Evolutionary conservation across 495 filamentous ascomycete species (phyloP).

Genomic region (Neurospora tetrasperma): DNA sequence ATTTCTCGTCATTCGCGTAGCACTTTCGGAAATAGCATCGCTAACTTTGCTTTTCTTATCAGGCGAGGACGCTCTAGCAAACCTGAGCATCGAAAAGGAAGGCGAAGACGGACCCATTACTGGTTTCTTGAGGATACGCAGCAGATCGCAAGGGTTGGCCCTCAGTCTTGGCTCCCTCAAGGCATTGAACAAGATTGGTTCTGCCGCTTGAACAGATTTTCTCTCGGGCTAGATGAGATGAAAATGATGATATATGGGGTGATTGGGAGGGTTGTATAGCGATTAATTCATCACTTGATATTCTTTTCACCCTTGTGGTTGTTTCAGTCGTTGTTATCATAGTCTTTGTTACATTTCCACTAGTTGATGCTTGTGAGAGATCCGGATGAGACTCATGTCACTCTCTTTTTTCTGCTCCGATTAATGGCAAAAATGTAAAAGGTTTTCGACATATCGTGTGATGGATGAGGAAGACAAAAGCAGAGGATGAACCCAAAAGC

Average conservation of each 20-base stretch:
- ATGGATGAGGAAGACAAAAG: not conserved
- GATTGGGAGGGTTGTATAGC: not conserved
- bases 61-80: constrained; percentile 99
- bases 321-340: not conserved
- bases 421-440: not conserved
- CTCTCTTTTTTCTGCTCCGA: not conserved
- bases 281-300: not conserved
- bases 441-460: not conserved
- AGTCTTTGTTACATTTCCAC: not conserved
- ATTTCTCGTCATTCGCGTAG: constrained; percentile 7
- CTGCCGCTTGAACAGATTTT: constrained; percentile 25
- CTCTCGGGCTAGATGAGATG: not conserved
- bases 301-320: not conserved
- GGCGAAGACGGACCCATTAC: constrained; percentile 92
- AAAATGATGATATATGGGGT: not conserved
- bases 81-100: constrained; percentile 96
- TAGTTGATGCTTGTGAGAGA: not conserved
- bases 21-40: not conserved
- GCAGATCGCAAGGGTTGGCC: constrained; percentile 90
- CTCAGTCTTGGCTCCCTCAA: constrained; percentile 91
- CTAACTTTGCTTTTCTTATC: constrained; percentile 8
- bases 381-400: not conserved
- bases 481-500: not conserved
- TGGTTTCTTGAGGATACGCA: constrained; percentile 97
- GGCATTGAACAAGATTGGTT: constrained; percentile 76